Base-by-base conservation (phyloP, 2,329 filamentous ascomycete species). In the Annulohypoxylon truncatum region DNA sequence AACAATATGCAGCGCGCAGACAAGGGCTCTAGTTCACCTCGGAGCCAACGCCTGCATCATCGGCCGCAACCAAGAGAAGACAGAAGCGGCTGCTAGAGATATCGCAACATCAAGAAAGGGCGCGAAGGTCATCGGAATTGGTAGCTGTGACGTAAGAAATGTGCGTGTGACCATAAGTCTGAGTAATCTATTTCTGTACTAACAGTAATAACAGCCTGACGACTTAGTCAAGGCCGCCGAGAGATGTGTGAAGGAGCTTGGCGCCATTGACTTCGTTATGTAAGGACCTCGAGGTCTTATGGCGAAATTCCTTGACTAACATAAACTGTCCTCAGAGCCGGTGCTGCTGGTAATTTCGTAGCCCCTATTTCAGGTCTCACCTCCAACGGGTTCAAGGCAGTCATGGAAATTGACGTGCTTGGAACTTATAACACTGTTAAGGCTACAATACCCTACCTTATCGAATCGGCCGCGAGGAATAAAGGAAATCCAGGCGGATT, bases 361-460 rank as follows among this genome's bases (percentile, higher is more conserved):
- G 91, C 93, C 0, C 92, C 95, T 3, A 90, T 98, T 65, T 87
- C 90, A 40, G 90, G 90, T 67, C 87, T 98, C 52, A 93, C 89
- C 40, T 81, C 92, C 63, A 98, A 98, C 77, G 96, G 93, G 2
- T 97, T 99, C 88, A 96, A 94, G 79, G 85, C 92, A 0, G 96
- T 99, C 70, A 95, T 98, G 74, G 96, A 98, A 67, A 99, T 99
- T 75, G 96, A 98, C 77, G 91, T 97, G 2, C 80, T 98, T 33
- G 96, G 96, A 29, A 96, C 92, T 13, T 99, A 92, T 82, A 97
- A 98, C 82, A 97, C 94, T 2, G 85, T 97, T 75, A 98, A 98
- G 81, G 94, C 95, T 2, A 96, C 93, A 0, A 82, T 97, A 31
- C 93, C 93, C 0, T 86, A 97, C 74, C 87, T 99, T 2, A 80